Conservation (phyloP, 1,284 basidiomycete genomes). For the Exobasidium cylindrosporum region DNA sequence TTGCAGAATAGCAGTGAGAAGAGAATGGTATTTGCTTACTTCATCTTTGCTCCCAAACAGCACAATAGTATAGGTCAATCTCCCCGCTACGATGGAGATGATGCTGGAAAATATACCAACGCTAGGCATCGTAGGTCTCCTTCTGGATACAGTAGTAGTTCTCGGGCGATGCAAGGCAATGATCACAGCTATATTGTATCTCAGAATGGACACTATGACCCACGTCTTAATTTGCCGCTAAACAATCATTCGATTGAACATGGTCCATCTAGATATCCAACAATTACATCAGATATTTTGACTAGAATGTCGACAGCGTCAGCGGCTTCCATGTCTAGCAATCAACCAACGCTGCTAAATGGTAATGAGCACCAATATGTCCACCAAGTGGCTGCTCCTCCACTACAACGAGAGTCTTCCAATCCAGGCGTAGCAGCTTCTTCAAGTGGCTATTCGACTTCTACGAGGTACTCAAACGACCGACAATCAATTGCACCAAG, state of each 20-base stretch:
- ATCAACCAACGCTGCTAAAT: background rate
- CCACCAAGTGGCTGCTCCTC: background rate
- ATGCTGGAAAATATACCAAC: background rate
- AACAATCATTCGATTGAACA: background rate
- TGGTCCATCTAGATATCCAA: conserved; percentile 1
- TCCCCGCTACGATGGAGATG: background rate
- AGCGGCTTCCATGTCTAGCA: background rate
- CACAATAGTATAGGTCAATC: background rate
- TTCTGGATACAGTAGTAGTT: background rate
- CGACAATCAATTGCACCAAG: background rate
- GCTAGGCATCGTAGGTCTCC: background rate
- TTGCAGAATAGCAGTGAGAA: too few species aligned
- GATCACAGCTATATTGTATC: background rate
- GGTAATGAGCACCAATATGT: background rate
- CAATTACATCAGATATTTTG: conserved; percentile 18
- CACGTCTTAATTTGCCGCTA: background rate
- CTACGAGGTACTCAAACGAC: background rate
- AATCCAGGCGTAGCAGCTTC: background rate
- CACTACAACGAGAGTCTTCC: background rate
- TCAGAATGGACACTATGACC: background rate
- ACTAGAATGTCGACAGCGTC: conserved; percentile 19
- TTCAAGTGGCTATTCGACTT: background rate
- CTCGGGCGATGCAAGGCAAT: background rate
- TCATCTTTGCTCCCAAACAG: background rate
- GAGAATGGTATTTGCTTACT: background rate